A percentile compares a stretch with the other conserved stretches of the same genome.
phyloP scores from a whole-genome alignment of 192 early-diverging fungal genomes.

The Gigaspora rosea region DNA sequence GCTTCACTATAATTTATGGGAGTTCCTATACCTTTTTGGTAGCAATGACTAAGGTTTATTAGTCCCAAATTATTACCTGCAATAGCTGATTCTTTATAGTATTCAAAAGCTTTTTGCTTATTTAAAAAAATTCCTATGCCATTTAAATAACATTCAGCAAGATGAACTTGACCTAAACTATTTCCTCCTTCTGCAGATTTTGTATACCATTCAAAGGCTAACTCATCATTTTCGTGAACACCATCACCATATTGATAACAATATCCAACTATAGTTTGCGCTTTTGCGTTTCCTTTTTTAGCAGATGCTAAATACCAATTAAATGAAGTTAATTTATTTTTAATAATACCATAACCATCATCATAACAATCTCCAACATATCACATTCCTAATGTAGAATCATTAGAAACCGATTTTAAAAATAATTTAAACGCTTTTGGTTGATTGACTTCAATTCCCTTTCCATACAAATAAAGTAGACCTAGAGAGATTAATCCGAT shows the following conservation, averaged over 20 bases:
- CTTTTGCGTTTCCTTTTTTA: constrained; percentile 55
- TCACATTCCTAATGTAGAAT: constrained; percentile 55
- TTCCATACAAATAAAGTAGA: background rate
- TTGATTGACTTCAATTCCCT: background rate
- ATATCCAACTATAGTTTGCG: constrained; percentile 68
- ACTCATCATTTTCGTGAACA: constrained; percentile 58
- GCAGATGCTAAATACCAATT: constrained; percentile 66
- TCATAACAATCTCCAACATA: constrained; percentile 62
- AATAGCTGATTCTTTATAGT: constrained; percentile 46
- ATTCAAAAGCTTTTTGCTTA: constrained; percentile 52
- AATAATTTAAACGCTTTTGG: background rate
- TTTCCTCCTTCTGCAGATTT: constrained; percentile 54
- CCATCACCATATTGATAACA: constrained; percentile 81
- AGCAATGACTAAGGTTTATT: constrained; percentile 77
- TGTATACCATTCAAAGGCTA: constrained; percentile 65
- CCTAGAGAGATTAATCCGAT: background rate
- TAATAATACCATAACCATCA: constrained; percentile 55
- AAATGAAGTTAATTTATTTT: constrained; percentile 51
- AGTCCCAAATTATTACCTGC: constrained; percentile 46
- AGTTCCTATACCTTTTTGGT: constrained; percentile 76
- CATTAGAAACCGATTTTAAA: constrained; percentile 51
- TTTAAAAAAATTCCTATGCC: constrained; percentile 59
- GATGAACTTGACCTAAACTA: constrained; percentile 52
- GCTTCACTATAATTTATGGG: constrained; percentile 38
- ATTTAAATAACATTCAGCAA: constrained; percentile 62